These are phyloP conservation scores for Melanomma pulvis-pyrius DNA, from an alignment of 495 filamentous ascomycete species.

Conservation along the genomic window DNA sequence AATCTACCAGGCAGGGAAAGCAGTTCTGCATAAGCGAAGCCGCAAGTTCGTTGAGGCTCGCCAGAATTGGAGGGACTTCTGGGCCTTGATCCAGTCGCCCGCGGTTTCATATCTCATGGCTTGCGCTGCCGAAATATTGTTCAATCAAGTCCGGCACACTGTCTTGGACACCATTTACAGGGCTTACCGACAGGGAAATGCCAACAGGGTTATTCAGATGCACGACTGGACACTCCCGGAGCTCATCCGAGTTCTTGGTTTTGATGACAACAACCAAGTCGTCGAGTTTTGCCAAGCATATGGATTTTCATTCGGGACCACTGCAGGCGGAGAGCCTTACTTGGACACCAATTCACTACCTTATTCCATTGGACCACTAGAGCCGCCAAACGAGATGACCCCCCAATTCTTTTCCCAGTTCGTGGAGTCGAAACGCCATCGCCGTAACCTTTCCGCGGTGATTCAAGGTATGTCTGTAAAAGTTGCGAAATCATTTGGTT, in stretches of 20 bases:
- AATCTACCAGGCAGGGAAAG: slow-evolving; percentile 56
- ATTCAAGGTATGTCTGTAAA: slow-evolving; percentile 30
- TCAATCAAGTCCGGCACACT: slow-evolving; percentile 75
- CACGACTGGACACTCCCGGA: slow-evolving; percentile 74
- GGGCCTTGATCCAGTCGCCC: slow-evolving; percentile 68
- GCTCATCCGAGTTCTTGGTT: slow-evolving; percentile 66
- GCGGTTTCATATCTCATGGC: slow-evolving; percentile 86
- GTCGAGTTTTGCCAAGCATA: slow-evolving; percentile 69
- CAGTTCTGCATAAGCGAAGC: slow-evolving; percentile 65
- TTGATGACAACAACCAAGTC: slow-evolving; percentile 74
- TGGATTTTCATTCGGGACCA: slow-evolving; percentile 61
- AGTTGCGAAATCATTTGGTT: slow-evolving; percentile 17
- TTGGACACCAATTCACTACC: slow-evolving; percentile 43
- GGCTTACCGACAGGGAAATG: slow-evolving; percentile 58
- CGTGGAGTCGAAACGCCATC: slow-evolving; percentile 33
- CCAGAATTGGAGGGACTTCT: slow-evolving; percentile 71
- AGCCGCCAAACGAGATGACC: neutral
- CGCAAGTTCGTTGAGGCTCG: slow-evolving; percentile 60
- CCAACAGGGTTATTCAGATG: slow-evolving; percentile 48
- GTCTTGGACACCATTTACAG: slow-evolving; percentile 72
- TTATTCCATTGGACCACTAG: neutral
- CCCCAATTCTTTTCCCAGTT: slow-evolving; percentile 21
- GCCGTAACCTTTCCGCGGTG: slow-evolving; percentile 23
- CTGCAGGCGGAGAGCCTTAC: slow-evolving; percentile 38
- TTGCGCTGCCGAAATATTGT: slow-evolving; percentile 90